A percentile compares a stretch with the other conserved stretches of the same genome.
These are phyloP conservation scores for Alternaria sp. DNA, from an alignment of 2,329 filamentous ascomycete species.

Conservation along the genomic window DNA sequence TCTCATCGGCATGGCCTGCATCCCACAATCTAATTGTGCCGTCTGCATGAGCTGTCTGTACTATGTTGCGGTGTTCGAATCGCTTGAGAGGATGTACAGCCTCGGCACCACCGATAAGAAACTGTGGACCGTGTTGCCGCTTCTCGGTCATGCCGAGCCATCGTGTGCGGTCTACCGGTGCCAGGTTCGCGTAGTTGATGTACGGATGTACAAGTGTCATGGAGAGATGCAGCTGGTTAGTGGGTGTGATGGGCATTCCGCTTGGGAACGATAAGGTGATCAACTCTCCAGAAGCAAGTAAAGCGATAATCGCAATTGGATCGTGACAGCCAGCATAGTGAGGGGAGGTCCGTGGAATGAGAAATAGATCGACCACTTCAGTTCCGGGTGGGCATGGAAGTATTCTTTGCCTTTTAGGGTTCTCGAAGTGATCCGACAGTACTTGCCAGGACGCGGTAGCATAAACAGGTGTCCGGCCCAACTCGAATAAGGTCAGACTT, in stretches of 20 bases:
- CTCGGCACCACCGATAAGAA: constrained; percentile 82
- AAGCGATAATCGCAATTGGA: constrained; percentile 81
- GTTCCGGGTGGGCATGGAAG: constrained; percentile 80
- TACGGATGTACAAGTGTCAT: constrained; percentile 92
- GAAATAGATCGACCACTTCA: constrained; percentile 80
- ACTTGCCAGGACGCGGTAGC: constrained; percentile 90
- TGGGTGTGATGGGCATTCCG: constrained; percentile 88
- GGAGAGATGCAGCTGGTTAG: constrained; percentile 90
- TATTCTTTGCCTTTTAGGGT: constrained; percentile 74
- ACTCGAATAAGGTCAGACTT: constrained; percentile 86
- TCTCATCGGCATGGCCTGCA: constrained; percentile 87
- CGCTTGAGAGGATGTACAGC: constrained; percentile 74
- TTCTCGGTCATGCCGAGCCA: constrained; percentile 95
- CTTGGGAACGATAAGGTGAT: constrained; percentile 92
- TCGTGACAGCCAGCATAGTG: constrained; percentile 90
- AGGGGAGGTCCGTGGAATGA: constrained; percentile 83
- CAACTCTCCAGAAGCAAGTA: constrained; percentile 87
- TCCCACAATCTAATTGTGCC: constrained; percentile 95
- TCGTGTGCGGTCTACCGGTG: constrained; percentile 76
- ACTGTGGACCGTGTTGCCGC: constrained; percentile 77
- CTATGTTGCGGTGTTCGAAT: constrained; percentile 83
- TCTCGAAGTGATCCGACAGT: constrained; percentile 79
- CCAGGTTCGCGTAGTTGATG: constrained; percentile 75
- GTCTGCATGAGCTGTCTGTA: constrained; percentile 89
- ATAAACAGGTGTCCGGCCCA: constrained; percentile 89